Conservation (phyloP, 1,284 basidiomycete species). For the Xerocomus minutiporus region DNA sequence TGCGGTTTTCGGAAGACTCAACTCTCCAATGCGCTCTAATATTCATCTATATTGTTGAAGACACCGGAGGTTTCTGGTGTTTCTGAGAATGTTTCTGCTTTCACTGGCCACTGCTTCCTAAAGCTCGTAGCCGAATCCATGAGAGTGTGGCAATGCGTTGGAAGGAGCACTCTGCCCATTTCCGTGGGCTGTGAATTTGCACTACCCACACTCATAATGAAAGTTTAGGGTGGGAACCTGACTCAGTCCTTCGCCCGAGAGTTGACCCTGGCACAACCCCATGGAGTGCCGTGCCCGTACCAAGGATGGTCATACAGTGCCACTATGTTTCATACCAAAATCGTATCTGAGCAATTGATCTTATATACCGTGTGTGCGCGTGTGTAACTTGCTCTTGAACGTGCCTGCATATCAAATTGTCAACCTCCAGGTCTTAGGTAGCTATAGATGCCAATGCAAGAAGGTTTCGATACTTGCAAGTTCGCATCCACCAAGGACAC, state of each 20-base stretch:
- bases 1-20: background rate
- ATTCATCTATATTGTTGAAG: background rate
- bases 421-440: no score
- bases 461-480: background rate
- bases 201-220: background rate
- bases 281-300: background rate
- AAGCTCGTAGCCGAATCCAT: background rate
- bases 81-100: background rate
- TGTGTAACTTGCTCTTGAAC: background rate
- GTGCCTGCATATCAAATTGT: background rate
- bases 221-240: background rate
- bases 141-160: conserved; percentile 6
- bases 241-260: background rate
- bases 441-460: background rate
- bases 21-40: background rate
- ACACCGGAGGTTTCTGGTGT: background rate
- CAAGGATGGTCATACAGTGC: background rate
- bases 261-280: background rate
- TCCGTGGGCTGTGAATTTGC: conserved; percentile 1
- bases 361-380: background rate
- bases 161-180: background rate
- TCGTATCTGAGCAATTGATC: background rate
- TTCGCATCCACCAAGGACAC: background rate
- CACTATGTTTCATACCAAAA: background rate
- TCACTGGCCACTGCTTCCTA: background rate